Percentiles rank a stretch among this genome's conserved stretches.
Conservation (phyloP, 1,284 basidiomycete genomes). For the Sphagnurus paluster region DNA sequence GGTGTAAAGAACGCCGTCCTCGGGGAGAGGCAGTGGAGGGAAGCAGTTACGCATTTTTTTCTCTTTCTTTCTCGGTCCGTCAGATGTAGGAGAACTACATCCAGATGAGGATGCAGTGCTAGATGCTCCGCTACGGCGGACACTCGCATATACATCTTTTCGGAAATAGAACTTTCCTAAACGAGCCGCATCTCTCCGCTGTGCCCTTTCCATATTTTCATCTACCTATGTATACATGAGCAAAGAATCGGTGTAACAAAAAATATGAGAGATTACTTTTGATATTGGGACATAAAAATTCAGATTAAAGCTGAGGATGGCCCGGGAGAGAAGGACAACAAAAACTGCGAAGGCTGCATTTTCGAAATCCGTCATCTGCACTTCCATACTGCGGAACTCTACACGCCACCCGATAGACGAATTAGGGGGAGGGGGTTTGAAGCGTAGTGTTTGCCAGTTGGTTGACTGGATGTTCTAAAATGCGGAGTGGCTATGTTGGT, state of each 20-base stretch:
- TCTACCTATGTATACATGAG: conserved; percentile 69
- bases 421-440: conserved; percentile 95
- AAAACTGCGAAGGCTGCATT: conserved; percentile 97
- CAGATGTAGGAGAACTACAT: conserved; percentile 47
- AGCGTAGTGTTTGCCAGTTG: conserved; percentile 99
- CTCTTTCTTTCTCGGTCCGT: conserved; percentile 47
- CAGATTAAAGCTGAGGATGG: conserved; percentile 88
- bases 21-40: conserved; percentile 53
- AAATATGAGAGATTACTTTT: conserved; percentile 56
- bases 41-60: conserved; percentile 74
- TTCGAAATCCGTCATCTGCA: conserved; percentile 98
- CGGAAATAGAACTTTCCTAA: conserved; percentile 88
- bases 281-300: conserved; percentile 98
- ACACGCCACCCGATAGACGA: conserved; percentile 97
- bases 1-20: conserved; percentile 39
- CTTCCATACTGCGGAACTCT: conserved; percentile 99
- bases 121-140: conserved; percentile 42
- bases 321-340: conserved; percentile 90
- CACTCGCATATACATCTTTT: conserved; percentile 82
- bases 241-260: conserved; percentile 6
- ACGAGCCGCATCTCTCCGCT: conserved; percentile 78
- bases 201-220: conserved; percentile 93
- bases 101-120: conserved; percentile 54
- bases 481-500: conserved; percentile 6
- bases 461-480: conserved; percentile 94